Base-by-base conservation (phyloP, 2,329 filamentous ascomycete genomes). In the Dendryphion nanum region DNA sequence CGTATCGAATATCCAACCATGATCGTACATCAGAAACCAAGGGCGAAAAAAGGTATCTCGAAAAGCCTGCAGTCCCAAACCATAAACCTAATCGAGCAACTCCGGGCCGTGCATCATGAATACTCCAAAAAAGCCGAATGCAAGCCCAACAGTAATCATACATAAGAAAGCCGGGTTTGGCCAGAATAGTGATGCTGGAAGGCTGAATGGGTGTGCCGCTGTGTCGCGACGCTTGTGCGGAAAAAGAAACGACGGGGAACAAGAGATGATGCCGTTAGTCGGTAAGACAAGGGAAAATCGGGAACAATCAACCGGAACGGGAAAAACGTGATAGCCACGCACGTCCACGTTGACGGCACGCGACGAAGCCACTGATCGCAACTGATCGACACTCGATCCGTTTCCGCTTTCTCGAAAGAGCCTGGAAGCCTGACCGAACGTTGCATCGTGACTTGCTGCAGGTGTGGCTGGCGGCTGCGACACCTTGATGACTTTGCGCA, bases 321-420 rank as follows among this genome's bases (percentile, higher is more conserved):
- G 42, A 19, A 50, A 43, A 53, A 59, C 52, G 55, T 58, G 55
- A 40, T 28, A 52, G 55, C 59, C 56, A 61, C 58, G 56, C 58
- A 40, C 30, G 51, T 54, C 59, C 56, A 61, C 58, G 56, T 59
- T 60, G 47, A 34, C 15, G 26, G 43, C 53, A 55, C 51, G 54
- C 57, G 55, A 60, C 47, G 47, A 58, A 57, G 60, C 58, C 61
- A 62, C 57, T 55, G 53, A 63, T 58, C 53, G 57, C 44, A 56
- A 32, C 35, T 41, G 56, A 59, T 63, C 57, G 55, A 33, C 53
- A 30, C 18, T 13, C 34, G 20, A 33, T 35, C 50, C 53, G 46
- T 47, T 41, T 33, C 48, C 34, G 23, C 42, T 46, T 56, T 53
- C 55, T 54, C 40, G 42, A 59, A 61, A 24, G 16, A 47, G 48